phyloP scores from a whole-genome alignment of 1,284 basidiomycete genomes.

The Apiotrichum montevideense region DNA sequence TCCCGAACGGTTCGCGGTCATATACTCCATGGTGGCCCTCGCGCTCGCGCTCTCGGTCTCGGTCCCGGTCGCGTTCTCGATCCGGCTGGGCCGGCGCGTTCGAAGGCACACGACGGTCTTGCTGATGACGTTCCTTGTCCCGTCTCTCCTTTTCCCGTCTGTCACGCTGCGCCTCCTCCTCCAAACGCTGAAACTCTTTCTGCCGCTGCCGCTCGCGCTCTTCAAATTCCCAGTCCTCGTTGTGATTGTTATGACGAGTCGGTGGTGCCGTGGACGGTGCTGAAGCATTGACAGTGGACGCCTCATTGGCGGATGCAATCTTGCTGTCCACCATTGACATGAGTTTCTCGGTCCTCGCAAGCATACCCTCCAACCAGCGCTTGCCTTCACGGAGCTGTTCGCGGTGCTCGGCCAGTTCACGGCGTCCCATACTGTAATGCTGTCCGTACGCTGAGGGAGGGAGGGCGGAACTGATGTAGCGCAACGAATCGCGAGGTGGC shows the following conservation, averaged over 20 bases:
- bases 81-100: constrained; percentile 3
- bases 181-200: constrained; percentile 36
- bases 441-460: constrained; percentile 15
- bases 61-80: constrained; percentile 12
- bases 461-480: constrained; percentile 8
- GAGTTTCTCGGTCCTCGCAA: constrained; percentile 44
- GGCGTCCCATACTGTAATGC: constrained; percentile 36
- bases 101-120: neutral
- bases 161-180: constrained; percentile 39
- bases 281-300: neutral
- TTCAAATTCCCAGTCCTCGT: constrained; percentile 41
- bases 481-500: constrained; percentile 15
- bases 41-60: constrained; percentile 12
- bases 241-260: constrained; percentile 3
- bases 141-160: constrained; percentile 31
- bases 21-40: constrained; percentile 2
- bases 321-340: constrained; percentile 42
- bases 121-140: constrained; percentile 18
- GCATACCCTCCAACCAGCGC: constrained; percentile 43
- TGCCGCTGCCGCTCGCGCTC: constrained; percentile 36
- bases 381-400: constrained; percentile 46
- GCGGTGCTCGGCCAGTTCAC: constrained; percentile 44
- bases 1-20: constrained; percentile 7
- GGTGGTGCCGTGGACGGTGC: neutral
- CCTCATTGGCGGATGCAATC: constrained; percentile 13